Percentiles rank a stretch among this genome's conserved stretches.
phyloP scores from a whole-genome alignment of 441 rosid genomes.

The Syzygium malaccense region DNA sequence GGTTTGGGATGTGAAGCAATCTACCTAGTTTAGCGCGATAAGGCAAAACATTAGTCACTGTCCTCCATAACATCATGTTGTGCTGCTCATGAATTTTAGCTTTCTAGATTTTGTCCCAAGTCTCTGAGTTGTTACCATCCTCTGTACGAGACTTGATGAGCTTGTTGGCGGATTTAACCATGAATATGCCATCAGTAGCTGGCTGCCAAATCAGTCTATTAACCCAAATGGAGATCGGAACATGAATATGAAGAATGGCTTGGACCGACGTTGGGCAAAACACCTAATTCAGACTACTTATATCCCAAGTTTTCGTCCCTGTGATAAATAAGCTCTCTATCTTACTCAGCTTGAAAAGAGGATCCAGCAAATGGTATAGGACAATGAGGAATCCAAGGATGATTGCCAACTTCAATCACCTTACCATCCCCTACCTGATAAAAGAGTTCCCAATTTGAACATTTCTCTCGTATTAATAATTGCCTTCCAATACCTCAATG shows the following conservation, averaged over 20 bases:
- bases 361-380: background rate
- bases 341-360: background rate
- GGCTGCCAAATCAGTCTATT: background rate
- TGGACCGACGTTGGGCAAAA: background rate
- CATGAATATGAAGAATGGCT: background rate
- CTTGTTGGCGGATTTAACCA: background rate
- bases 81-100: background rate
- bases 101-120: background rate
- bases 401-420: background rate
- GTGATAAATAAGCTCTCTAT: background rate
- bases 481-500: background rate
- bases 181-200: background rate
- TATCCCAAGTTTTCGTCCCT: background rate
- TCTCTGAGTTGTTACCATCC: background rate
- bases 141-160: background rate
- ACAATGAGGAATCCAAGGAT: background rate
- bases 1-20: background rate
- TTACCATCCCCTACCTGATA: background rate
- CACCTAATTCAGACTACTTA: background rate
- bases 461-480: background rate
- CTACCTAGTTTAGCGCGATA: background rate
- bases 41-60: rapidly evolving
- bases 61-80: background rate
- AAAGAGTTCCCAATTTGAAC: background rate
- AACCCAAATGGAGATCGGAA: background rate